Evolutionary conservation across 768 basidiomycete species (phyloP).

Genomic region (Leccinum disarticulatum): DNA sequence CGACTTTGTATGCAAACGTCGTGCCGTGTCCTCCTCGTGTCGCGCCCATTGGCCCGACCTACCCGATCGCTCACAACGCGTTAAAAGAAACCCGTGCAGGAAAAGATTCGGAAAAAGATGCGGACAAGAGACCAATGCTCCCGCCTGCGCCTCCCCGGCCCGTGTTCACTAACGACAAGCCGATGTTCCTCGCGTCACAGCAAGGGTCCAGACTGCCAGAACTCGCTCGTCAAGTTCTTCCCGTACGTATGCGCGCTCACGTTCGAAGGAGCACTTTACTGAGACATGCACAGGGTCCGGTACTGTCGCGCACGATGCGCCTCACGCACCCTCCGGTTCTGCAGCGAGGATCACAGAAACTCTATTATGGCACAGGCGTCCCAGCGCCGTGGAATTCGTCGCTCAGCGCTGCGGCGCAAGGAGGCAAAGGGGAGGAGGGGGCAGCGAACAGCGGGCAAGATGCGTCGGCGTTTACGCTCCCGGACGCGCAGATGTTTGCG

Average conservation of each 20-base stretch:
- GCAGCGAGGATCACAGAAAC: conserved; percentile 43
- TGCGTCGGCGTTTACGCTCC: conserved; percentile 34
- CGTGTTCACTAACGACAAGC: conserved; percentile 46
- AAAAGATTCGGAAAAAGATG: conserved; percentile 52
- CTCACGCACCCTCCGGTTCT: conserved; percentile 67
- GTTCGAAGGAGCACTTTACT: neutral
- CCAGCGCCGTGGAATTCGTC: conserved; percentile 48
- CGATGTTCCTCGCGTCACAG: conserved; percentile 64
- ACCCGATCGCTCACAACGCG: conserved; percentile 46
- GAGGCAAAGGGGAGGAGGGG: conserved; percentile 28
- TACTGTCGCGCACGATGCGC: conserved; percentile 59
- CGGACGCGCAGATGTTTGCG: conserved; percentile 49
- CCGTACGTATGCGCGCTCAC: conserved; percentile 50
- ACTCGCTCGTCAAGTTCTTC: conserved; percentile 63
- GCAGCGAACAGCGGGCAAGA: conserved; percentile 23
- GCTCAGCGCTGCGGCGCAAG: conserved; percentile 13
- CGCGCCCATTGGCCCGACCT: conserved; percentile 62
- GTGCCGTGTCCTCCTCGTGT: conserved; percentile 63
- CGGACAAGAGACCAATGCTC: conserved; percentile 39
- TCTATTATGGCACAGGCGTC: conserved; percentile 41
- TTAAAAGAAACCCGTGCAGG: conserved; percentile 36
- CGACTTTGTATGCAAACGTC: conserved; percentile 61
- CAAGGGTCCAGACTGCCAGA: conserved; percentile 67
- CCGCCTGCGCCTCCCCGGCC: conserved; percentile 39
- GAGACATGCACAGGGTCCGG: conserved; percentile 44